These are phyloP conservation scores for Raphanus raphanistrum DNA, from an alignment of 345 rosid genomes.

Conservation along the genomic window DNA sequence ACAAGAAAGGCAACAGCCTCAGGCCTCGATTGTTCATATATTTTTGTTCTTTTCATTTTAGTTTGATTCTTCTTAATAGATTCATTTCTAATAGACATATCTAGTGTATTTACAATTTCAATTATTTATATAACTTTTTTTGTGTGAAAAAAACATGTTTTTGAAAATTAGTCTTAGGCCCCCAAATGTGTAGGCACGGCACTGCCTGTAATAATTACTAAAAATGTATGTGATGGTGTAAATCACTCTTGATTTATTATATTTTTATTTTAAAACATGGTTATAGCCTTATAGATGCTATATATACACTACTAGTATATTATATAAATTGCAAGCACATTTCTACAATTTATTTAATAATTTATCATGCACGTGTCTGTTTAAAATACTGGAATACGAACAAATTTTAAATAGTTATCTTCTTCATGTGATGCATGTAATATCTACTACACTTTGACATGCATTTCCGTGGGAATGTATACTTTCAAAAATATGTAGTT, in stretches of 20 bases:
- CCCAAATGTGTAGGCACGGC: too few species aligned
- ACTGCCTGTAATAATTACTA: background rate
- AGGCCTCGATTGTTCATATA: too few species aligned
- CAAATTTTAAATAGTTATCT: background rate
- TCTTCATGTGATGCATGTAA: background rate
- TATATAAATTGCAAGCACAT: background rate
- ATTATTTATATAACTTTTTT: too few species aligned
- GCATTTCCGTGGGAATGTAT: too few species aligned
- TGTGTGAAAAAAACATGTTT: too few species aligned
- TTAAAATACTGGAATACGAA: background rate
- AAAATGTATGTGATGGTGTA: background rate
- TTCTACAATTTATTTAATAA: background rate
- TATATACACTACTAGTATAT: background rate
- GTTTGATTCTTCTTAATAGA: too few species aligned
- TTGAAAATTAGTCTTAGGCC: too few species aligned
- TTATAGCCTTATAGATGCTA: background rate
- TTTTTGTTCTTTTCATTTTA: too few species aligned
- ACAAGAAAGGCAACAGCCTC: too few species aligned
- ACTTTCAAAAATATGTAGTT: too few species aligned
- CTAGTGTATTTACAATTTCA: too few species aligned
- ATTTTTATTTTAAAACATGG: background rate
- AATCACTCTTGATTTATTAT: background rate
- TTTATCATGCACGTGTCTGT: background rate
- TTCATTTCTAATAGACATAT: too few species aligned
- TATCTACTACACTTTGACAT: background rate